These are phyloP conservation scores for Xylaria cubensis DNA, from an alignment of 495 filamentous ascomycete species.

Conservation along the genomic window DNA sequence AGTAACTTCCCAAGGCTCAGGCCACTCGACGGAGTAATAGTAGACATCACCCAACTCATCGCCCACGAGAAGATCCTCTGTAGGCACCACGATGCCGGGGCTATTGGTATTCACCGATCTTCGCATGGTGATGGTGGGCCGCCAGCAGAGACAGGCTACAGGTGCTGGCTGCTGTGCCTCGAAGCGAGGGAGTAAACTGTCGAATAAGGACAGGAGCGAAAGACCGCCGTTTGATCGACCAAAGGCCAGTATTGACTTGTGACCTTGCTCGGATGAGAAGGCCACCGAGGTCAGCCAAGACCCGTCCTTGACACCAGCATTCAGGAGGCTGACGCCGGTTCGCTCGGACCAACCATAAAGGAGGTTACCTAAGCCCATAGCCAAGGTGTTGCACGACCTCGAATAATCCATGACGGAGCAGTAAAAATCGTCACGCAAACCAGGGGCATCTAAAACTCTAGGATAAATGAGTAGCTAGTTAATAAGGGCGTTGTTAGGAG, in stretches of 20 bases:
- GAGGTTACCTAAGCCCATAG: constrained; percentile 78
- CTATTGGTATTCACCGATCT: constrained; percentile 45
- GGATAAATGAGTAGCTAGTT: constrained; percentile 20
- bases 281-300: constrained; percentile 77
- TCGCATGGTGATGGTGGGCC: constrained; percentile 55
- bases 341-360: constrained; percentile 92
- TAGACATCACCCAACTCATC: constrained; percentile 87
- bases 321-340: constrained; percentile 54
- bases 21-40: constrained; percentile 92
- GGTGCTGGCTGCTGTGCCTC: constrained; percentile 71
- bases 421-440: constrained; percentile 92
- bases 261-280: constrained; percentile 82
- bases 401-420: constrained; percentile 92
- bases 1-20: constrained; percentile 60
- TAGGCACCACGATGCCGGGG: constrained; percentile 52
- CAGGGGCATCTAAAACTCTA: constrained; percentile 84
- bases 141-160: constrained; percentile 79
- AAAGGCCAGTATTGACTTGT: constrained; percentile 82
- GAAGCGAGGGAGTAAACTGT: constrained; percentile 66
- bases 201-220: constrained; percentile 59
- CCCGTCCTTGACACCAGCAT: constrained; percentile 45
- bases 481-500: not conserved
- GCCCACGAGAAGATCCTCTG: constrained; percentile 86
- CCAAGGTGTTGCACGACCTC: constrained; percentile 71
- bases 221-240: constrained; percentile 73